phyloP scores from a whole-genome alignment of 2,329 filamentous ascomycete genomes.

The Paecilomyces formosus region DNA sequence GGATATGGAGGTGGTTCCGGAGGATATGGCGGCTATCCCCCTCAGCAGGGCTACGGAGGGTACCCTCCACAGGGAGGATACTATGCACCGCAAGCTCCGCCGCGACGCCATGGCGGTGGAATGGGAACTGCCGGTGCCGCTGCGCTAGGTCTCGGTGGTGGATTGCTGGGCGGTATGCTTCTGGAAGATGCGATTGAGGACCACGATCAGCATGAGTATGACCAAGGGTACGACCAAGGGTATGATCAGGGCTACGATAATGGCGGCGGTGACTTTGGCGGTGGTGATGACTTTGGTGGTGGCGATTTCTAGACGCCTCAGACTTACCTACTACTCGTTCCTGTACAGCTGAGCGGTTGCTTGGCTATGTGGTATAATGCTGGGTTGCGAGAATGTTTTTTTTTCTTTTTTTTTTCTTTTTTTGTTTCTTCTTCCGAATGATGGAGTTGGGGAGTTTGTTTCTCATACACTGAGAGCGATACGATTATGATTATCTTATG shows the following conservation, averaged over 20 bases:
- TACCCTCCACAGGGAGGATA: constrained; percentile 3
- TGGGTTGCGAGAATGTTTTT: constrained; percentile 5
- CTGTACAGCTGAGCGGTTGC: neutral
- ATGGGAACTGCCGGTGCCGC: constrained; percentile 68
- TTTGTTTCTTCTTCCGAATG: neutral
- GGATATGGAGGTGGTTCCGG: neutral
- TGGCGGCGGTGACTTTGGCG: constrained; percentile 13
- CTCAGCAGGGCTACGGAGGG: constrained; percentile 13
- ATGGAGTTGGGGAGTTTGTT: neutral
- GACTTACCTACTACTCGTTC: neutral
- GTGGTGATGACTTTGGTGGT: constrained; percentile 17
- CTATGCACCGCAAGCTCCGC: constrained; percentile 15
- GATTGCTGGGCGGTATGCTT: constrained; percentile 69
- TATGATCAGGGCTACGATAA: constrained; percentile 13
- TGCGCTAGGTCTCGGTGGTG: constrained; percentile 72
- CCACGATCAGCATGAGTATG: constrained; percentile 50
- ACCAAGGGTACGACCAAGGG: constrained; percentile 18
- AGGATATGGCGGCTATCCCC: constrained; percentile 5
- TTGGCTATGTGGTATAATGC: neutral
- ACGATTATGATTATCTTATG: neutral
- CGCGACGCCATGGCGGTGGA: constrained; percentile 34
- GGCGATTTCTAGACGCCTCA: constrained; percentile 17
- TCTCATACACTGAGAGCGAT: neutral
- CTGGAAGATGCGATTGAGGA: constrained; percentile 62
- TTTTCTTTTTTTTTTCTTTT: neutral